phyloP scores from a whole-genome alignment of 208 protist species.

The Leishmania guyanensis region DNA sequence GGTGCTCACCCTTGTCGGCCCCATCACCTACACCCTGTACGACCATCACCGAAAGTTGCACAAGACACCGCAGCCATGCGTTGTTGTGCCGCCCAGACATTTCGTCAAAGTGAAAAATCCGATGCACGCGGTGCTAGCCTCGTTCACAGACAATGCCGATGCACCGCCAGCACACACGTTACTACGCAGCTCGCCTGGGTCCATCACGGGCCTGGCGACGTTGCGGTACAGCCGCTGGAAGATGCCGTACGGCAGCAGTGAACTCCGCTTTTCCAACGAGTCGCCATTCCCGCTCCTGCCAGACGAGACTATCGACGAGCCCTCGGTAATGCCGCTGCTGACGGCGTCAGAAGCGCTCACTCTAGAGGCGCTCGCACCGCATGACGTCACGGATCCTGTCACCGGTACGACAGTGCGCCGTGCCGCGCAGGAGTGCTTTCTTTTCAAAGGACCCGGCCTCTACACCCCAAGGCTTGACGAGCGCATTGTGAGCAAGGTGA shows the following conservation, averaged over 20 bases:
- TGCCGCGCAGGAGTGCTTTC: slow-evolving; percentile 29
- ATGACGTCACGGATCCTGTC: slow-evolving; percentile 11
- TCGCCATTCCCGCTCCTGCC: slow-evolving; percentile 93
- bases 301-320: slow-evolving; percentile 41
- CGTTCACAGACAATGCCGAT: slow-evolving; percentile 10
- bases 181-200: slow-evolving; percentile 3
- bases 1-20: slow-evolving; percentile 83
- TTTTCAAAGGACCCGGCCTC: slow-evolving; percentile 43
- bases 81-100: slow-evolving; percentile 86
- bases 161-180: neutral
- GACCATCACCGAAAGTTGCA: slow-evolving; percentile 69
- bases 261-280: slow-evolving; percentile 72
- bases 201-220: slow-evolving; percentile 11
- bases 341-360: slow-evolving; percentile 54
- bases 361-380: slow-evolving; percentile 22
- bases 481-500: slow-evolving; percentile 16
- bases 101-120: slow-evolving; percentile 90
- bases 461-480: slow-evolving; percentile 45
- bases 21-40: slow-evolving; percentile 79
- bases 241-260: slow-evolving; percentile 60
- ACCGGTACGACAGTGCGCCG: neutral
- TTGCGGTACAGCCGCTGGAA: slow-evolving; percentile 21
- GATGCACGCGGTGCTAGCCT: slow-evolving; percentile 3
- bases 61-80: slow-evolving; percentile 34
- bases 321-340: slow-evolving; percentile 64